These are phyloP conservation scores for Globisporangium nodosum DNA, from an alignment of 352 stramenopile genomes.

Conservation along the genomic window DNA sequence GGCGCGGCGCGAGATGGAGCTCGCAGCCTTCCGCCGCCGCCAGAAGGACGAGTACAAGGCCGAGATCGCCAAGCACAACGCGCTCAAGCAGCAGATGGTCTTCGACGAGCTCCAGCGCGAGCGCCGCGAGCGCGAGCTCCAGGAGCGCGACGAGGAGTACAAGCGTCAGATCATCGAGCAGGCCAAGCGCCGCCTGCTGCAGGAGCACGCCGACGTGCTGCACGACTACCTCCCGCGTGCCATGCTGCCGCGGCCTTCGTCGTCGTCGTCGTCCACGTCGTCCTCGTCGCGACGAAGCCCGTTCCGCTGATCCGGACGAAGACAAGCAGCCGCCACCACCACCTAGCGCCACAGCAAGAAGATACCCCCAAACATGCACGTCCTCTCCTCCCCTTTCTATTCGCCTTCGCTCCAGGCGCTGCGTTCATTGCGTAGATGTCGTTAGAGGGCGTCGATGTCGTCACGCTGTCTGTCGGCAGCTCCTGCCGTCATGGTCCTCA, in stretches of 20 bases:
- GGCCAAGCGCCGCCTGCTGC: constrained; percentile 76
- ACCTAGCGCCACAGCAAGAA: too few species aligned
- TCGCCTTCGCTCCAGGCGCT: too few species aligned
- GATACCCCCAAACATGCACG: too few species aligned
- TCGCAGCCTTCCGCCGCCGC: constrained; percentile 46
- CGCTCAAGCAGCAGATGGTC: constrained; percentile 72
- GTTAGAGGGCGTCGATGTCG: too few species aligned
- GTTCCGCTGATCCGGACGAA: constrained; percentile 17
- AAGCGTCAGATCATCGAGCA: constrained; percentile 78
- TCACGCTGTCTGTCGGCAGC: too few species aligned
- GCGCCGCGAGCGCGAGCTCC: constrained; percentile 49
- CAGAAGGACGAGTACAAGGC: constrained; percentile 68
- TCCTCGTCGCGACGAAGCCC: constrained; percentile 13
- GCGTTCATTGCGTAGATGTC: too few species aligned
- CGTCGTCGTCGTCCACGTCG: constrained; percentile 27
- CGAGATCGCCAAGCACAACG: constrained; percentile 45
- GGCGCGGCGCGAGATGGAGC: constrained; percentile 57
- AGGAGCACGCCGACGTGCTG: constrained; percentile 81
- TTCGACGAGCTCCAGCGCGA: constrained; percentile 73
- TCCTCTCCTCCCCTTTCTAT: too few species aligned
- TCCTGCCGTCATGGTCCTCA: too few species aligned
- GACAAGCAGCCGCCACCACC: too few species aligned
- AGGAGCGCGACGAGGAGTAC: constrained; percentile 78
- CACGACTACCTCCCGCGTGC: constrained; percentile 65
- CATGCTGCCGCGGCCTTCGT: constrained; percentile 14